A percentile compares a stretch with the other conserved stretches of the same genome.
Conservation (phyloP, 768 basidiomycete species). For the Neoboletus magnificus region DNA sequence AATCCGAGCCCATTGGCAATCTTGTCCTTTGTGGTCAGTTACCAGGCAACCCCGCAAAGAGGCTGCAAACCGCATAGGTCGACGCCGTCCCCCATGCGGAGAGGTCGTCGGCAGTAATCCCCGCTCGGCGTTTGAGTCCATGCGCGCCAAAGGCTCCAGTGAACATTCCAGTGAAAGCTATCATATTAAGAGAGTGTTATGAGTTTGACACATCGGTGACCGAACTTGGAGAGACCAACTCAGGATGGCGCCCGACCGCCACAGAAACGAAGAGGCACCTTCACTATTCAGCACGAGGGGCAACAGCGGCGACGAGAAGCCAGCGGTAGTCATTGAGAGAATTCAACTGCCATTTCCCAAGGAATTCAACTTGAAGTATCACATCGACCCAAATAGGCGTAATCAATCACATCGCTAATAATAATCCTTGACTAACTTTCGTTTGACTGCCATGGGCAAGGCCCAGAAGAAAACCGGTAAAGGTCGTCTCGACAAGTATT, state of each 20-base stretch:
- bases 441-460: constrained; percentile 52
- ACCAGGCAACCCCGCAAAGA: background rate
- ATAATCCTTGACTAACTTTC: background rate
- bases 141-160: constrained; percentile 71
- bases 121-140: constrained; percentile 46
- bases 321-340: constrained; percentile 18
- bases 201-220: background rate
- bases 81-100: constrained; percentile 63
- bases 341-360: background rate
- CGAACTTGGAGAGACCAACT: constrained; percentile 27
- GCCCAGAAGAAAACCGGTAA: constrained; percentile 96
- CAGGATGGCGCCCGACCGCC: constrained; percentile 43
- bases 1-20: constrained; percentile 68
- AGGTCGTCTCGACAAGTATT: constrained; percentile 95
- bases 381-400: constrained; percentile 10
- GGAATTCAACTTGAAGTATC: background rate
- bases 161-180: constrained; percentile 49
- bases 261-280: constrained; percentile 30
- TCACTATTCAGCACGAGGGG: constrained; percentile 6
- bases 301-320: constrained; percentile 32
- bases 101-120: constrained; percentile 49
- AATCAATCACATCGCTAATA: constrained; percentile 7
- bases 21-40: constrained; percentile 35
- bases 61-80: constrained; percentile 54
- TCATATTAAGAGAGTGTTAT: background rate